Evolutionary conservation across 2,329 filamentous ascomycete genomes (phyloP), one percentile per base, ranked within the genome.

Genomic region (Penicillium sp.): DNA sequence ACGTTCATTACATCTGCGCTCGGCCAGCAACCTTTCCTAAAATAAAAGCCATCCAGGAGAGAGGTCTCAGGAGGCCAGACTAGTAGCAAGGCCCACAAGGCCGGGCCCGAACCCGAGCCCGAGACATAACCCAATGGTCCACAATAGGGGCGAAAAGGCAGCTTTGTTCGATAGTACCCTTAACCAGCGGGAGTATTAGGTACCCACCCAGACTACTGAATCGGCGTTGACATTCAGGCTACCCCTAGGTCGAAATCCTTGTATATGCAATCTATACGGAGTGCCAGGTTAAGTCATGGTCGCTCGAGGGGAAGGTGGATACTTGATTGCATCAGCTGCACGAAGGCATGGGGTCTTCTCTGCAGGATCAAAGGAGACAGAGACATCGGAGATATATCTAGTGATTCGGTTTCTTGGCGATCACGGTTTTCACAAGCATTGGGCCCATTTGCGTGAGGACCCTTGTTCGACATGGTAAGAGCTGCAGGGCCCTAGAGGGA

Each of bases 221-320:
- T 7, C 39, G 4, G 19, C 25, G 16, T 19, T 46, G 19, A 2
- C 50, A 3, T 16, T 21, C 14, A 9, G 14, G 8, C 46, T 47
- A 1, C 68, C 75, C 67, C 75, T 0, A 85, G 83, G 48, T 83
- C 86, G 0, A 72, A 81, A 3, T 91, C 88, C 0, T 75, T 90
- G 1, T 88, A 91, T 60, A 88, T 89, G 0, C 81, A 86, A 0
- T 79, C 82, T 0, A 85, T 93, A 3, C 74, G 19, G 19, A 19
- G 19, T 19, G 19, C 19, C 93, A 0, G 87, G 87, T 0, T 78
- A 83, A 19, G 85, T 85, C 3, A 93, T 93, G 90, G 83, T 89
- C 0, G 85, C 90, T 0, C 81, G 90, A n/a, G 90, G 90, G 0
- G 90, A 95, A 69, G 91, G 93, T 33, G 89, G 90, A 0, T 92